Evolutionary conservation across 148 eudicot species (phyloP), one percentile per base, ranked within the genome.

Genomic region (Camellia lanceoleosa): DNA sequence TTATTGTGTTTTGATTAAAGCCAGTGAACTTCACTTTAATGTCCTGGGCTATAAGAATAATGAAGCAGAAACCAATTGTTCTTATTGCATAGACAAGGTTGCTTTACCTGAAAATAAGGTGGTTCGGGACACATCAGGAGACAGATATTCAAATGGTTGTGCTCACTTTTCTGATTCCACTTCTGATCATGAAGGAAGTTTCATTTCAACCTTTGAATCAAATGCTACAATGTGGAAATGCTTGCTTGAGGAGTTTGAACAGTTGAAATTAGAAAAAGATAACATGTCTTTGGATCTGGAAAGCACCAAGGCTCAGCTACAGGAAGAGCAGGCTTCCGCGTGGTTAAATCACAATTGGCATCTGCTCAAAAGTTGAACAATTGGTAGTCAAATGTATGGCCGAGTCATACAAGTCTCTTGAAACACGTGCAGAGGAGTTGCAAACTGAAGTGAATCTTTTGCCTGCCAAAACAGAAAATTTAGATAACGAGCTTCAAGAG

Each of bases 381-480:
- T 88, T 93, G 88, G 90, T 93, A 96, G 80, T 96, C 63, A 96
- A 93, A 83, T 96, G 99, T 83, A 93, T 96, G 98, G 93, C 98
- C 16, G 98, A 92, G 79, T 96, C 99, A 0, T 96, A 96, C 82
- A 92, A 89, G 72, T 83, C 93, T 78, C 94, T 93, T 19, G 98
- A 96, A 88, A 90, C 80, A 69, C 91, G 91, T 41, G 91, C 97
- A 54, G 97, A 85, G 79, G 92, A 91, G 80, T 83, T 94, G 44
- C 91, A 92, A 75, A 75, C 79, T 66, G 94, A 94, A 89, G 87
- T 92, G 51, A 87, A 90, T 79, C 80, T 83, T 64, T 85, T 96
- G 30, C 84, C 23, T 54, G 81, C 80, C 15, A 90, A 92, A 81
- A 79, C 85, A 55, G 93, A 87, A 79, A 88, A 80, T 73, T 73